Base-by-base conservation (phyloP, 805 yeast species). In the Suhomyces prunicola region DNA sequence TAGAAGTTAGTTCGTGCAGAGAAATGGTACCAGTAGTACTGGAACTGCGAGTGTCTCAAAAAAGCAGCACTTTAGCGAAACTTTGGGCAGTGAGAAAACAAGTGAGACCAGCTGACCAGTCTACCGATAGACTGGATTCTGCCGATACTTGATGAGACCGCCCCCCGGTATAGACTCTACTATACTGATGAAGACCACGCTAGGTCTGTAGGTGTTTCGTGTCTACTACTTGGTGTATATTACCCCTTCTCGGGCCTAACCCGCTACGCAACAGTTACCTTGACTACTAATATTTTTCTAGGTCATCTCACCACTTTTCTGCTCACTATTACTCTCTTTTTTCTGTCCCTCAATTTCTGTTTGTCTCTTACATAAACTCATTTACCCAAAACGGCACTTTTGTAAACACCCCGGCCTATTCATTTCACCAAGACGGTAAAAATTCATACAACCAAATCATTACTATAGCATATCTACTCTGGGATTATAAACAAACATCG, bases 401-500 rank as follows among this genome's bases (percentile, higher is more conserved):
- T 46, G 48, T 46, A 46, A 46, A 46, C 48, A 46, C 23, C 23
- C 23, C 19, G 19, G 17, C 33, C 42, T 41, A 17, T 29, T 29
- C 17, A 27, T 22, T 31, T 33, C 29, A 46, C 48, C 48, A 23
- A 27, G 31, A 46, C 48, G 48, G 48, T 29, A 29, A 29, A 26
- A 31, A 19, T 45, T 33, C 35, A 6, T 9, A 15, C n/a, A 31
- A 15, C 31, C 22, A 8, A 46, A 33, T 46, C 41, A 29, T 17
- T 29, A 46, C 15, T 31, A 10, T n/a, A 8, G n/a, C 17, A 12
- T 17, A 17, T 15, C 26, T 36, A 35, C 44, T 24, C 49, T 47
- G 33, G 42, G 49, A 36, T n/a, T 33, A 35, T 47, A 47, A 47
- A 47, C 44, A 47, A 47, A 47, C 49, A 47, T 31, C 24, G 22